phyloP scores from a whole-genome alignment of 768 basidiomycete genomes.

The Candolleomyces efflorescens region DNA sequence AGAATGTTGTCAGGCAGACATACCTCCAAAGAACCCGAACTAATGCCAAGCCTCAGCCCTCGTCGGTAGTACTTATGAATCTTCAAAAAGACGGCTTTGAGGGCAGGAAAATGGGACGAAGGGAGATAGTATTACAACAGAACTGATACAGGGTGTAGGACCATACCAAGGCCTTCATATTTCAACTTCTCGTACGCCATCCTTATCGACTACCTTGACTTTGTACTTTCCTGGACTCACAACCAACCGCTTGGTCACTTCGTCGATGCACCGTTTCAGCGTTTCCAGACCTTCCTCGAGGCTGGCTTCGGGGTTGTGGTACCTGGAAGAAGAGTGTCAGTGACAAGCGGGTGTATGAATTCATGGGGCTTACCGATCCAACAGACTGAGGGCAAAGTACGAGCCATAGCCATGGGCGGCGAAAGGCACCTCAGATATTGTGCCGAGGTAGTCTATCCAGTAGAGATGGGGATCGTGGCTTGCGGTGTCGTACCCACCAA shows the following conservation, averaged over 20 bases:
- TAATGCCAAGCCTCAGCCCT: too few species aligned
- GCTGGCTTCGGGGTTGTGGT: slow-evolving; percentile 84
- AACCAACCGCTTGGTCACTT: slow-evolving; percentile 80
- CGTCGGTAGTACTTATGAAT: too few species aligned
- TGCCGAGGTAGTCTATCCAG: slow-evolving; percentile 97
- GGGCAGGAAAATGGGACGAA: too few species aligned
- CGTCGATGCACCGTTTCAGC: slow-evolving; percentile 81
- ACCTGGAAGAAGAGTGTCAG: slow-evolving; percentile 39
- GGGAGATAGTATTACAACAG: not conserved
- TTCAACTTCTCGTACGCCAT: slow-evolving; percentile 80
- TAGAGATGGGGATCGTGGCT: slow-evolving; percentile 72
- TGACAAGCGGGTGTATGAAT: slow-evolving; percentile 1
- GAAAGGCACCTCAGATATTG: slow-evolving; percentile 83
- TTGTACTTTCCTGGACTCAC: slow-evolving; percentile 80
- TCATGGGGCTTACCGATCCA: slow-evolving; percentile 67
- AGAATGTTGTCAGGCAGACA: too few species aligned
- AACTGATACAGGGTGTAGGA: not conserved
- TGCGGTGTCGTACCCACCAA: slow-evolving; percentile 89
- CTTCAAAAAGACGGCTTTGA: too few species aligned
- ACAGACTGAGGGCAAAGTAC: slow-evolving; percentile 87
- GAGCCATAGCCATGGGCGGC: slow-evolving; percentile 94
- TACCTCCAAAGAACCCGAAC: too few species aligned
- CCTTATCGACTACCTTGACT: slow-evolving; percentile 89
- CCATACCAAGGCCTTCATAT: slow-evolving; percentile 34
- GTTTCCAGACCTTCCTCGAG: slow-evolving; percentile 84